Percentiles rank a stretch among this genome's conserved stretches.
phyloP scores from a whole-genome alignment of 306 rosid species.

The Prunus fruticosa region DNA sequence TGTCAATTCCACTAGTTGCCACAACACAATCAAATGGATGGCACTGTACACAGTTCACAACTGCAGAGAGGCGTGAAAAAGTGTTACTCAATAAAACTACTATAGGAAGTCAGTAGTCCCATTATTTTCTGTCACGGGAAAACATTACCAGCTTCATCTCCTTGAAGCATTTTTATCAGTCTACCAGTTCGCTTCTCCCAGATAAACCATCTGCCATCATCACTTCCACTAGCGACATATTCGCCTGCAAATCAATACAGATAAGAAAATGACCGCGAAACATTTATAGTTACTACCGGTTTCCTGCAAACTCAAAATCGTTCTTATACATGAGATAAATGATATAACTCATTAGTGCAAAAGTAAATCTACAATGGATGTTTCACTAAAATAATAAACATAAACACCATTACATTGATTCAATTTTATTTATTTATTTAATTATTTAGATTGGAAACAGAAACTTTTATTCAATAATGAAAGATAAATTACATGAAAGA shows the following conservation, averaged over 20 bases:
- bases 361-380: neutral
- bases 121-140: neutral
- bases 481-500: neutral
- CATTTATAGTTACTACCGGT: constrained; percentile 6
- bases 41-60: constrained; percentile 88
- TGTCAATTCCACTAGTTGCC: constrained; percentile 95
- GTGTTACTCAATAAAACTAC: constrained; percentile 3
- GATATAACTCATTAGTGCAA: neutral
- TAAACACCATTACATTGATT: neutral
- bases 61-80: constrained; percentile 42
- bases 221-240: constrained; percentile 95
- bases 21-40: constrained; percentile 91
- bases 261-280: constrained; percentile 2
- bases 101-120: constrained; percentile 1
- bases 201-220: constrained; percentile 97
- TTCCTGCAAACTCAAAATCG: constrained; percentile 6
- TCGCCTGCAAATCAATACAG: constrained; percentile 59
- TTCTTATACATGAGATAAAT: neutral
- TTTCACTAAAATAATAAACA: neutral
- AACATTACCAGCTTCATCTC: constrained; percentile 78
- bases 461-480: neutral
- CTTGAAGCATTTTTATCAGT: constrained; percentile 77
- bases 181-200: constrained; percentile 96
- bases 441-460: neutral
- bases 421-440: neutral